Base-by-base conservation (phyloP, 2,329 filamentous ascomycete species). In the Fonsecaea monophora region DNA sequence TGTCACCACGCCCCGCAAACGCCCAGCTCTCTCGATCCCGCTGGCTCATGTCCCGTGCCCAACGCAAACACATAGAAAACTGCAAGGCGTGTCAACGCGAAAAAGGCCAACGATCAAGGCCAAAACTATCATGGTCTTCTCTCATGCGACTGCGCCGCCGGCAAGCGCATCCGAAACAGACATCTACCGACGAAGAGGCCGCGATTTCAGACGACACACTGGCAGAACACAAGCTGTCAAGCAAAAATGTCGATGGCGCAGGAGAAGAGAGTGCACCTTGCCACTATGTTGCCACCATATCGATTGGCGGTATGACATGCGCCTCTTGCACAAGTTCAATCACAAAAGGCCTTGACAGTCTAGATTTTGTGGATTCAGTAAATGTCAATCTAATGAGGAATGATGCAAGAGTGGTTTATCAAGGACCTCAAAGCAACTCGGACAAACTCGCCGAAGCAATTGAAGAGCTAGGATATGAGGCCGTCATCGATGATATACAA, bases 281-380 rank as follows among this genome's bases (percentile, higher is more conserved):
- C 10, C 30, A 59, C 15, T 71, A 70, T 59, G 58, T 68, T 21
- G 70, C 70, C 8, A 62, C 67, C 10, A 55, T 83, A 15, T 79
- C 88, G 21, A 83, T 93, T 48, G 86, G 84, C 34, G 90, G 90
- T 60, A 92, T 93, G 90, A 91, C 88, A 3, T 92, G 90, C 75
- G 86, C 87, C 13, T 84, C 89, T 12, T 93, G 90, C 73, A 83
- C 84, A 61, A 89, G 88, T 73, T 82, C 83, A 45, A 86, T 92
- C 71, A 88, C 85, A 12, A 79, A 84, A 6, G 85, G 86, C 68
- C 77, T 92, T 42, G 79, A 85, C 55, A 85, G 86, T 68, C 77
- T 83, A 25, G 81, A 85, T 4, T 89, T 85, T 81, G 80, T 92
- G 32, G 80, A 82, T 58, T 83, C 85, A 4, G 82, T 86, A 48